These are phyloP conservation scores for Leccinum truebloodii DNA, from an alignment of 768 basidiomycete genomes.

Conservation along the genomic window DNA sequence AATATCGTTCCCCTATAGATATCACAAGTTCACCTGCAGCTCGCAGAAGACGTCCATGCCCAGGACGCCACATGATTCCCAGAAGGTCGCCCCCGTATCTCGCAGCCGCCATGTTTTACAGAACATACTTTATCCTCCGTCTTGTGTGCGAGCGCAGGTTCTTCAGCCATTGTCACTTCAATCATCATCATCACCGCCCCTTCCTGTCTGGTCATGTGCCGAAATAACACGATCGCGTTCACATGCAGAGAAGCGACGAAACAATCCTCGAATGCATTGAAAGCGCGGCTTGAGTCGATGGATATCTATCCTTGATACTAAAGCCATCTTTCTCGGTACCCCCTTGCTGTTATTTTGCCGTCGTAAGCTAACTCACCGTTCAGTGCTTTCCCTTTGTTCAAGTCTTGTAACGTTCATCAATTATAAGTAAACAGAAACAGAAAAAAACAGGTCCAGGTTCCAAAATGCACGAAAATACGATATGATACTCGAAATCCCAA, in stretches of 20 bases:
- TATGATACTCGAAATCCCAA: slow-evolving; percentile 4
- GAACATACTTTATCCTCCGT: slow-evolving; percentile 1
- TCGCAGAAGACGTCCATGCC: neutral
- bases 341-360: neutral
- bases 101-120: slow-evolving; percentile 3
- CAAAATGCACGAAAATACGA: slow-evolving; percentile 6
- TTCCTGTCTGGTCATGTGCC: slow-evolving; percentile 20
- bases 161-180: neutral
- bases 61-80: neutral
- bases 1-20: neutral
- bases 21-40: neutral
- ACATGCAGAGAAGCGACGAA: slow-evolving; percentile 14
- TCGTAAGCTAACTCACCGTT: neutral
- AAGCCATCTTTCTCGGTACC: slow-evolving; percentile 5
- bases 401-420: neutral
- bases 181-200: neutral
- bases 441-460: neutral
- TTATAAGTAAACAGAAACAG: neutral
- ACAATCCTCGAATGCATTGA: slow-evolving; percentile 12
- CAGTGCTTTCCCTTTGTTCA: neutral
- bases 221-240: slow-evolving; percentile 18
- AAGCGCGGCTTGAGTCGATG: slow-evolving; percentile 11
- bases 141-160: neutral
- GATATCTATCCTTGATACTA: slow-evolving; percentile 17
- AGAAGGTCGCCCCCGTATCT: neutral